Base-by-base conservation (phyloP, 768 basidiomycete genomes). In the Rhodotorula kratochvilovae region DNA sequence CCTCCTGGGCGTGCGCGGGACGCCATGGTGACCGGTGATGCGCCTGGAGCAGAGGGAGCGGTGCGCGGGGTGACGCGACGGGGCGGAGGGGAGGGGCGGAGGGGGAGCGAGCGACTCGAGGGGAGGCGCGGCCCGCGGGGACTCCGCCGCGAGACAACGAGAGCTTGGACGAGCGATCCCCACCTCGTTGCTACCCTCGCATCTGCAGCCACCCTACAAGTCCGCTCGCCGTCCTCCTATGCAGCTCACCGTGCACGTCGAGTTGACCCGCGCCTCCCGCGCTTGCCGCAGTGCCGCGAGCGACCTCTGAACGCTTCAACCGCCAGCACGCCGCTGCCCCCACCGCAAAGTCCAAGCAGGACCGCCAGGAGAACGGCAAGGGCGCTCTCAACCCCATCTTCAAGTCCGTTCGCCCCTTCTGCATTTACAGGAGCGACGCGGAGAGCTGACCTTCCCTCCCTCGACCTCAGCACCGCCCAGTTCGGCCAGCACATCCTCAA, bases 401-500 rank as follows among this genome's bases (percentile, higher is more conserved):
- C 74, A 75, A 75, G 73, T 71, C 33, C 29, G 66, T 57, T 2
- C 15, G 25, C 1, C 27, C 43, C n/a, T 29, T 31, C 19, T 33
- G 4, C 23, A 1, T 23, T 17, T 2, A 8, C 21, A n/a, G 15
- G 15, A 23, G 56, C 36, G 35, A 48, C 56, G 27, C 46, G 4
- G 12, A 3, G 6, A 48, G 46, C 19, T 19, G 36, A 54, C 50
- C 31, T 3, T 27, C 21, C 29, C 50, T 46, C 48, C 56, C 45
- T 39, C 57, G 36, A 42, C 50, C 17, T 11, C 59, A 74, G 73
- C 74, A 75, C 74, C 43, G 71, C 67, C 5, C 85, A 90, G 75
- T 97, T 96, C 76, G 95, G 96, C 31, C 95, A 98, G 80, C 95
- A 99, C 82, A 98, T 99, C 75, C 85, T 98, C 70, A 97, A 95